Percentiles rank a stretch among this genome's conserved stretches.
These are phyloP conservation scores for Coniferiporia weirii DNA, from an alignment of 1,284 basidiomycete genomes.

Conservation along the genomic window DNA sequence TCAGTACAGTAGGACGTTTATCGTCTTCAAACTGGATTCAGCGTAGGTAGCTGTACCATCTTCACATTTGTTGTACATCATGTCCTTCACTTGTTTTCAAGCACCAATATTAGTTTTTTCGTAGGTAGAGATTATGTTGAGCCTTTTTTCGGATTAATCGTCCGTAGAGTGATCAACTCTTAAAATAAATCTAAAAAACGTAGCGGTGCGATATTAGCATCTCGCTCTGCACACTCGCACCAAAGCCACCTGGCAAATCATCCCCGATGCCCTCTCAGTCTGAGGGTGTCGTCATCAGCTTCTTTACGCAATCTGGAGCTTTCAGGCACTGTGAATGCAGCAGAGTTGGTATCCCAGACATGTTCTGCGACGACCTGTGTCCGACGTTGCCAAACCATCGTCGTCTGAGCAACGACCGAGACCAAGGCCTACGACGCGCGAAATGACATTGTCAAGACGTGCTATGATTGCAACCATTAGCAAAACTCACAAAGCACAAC, in stretches of 20 bases:
- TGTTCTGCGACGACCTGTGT: neutral
- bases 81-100: too few species aligned
- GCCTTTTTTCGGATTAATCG: too few species aligned
- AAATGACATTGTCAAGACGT: neutral
- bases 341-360: neutral
- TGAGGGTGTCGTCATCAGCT: neutral
- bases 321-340: neutral
- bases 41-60: too few species aligned
- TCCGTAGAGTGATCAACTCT: too few species aligned
- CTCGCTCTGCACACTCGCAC: neutral
- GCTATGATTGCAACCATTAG: neutral
- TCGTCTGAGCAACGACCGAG: neutral
- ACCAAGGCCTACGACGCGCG: slow-evolving; percentile 5
- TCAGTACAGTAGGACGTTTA: neutral
- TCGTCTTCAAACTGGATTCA: neutral
- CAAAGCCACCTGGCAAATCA: neutral
- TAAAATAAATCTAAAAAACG: neutral
- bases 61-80: too few species aligned
- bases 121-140: too few species aligned
- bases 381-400: neutral
- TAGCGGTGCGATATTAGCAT: neutral
- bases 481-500: slow-evolving; percentile 10
- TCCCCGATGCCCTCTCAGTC: neutral
- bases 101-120: too few species aligned
- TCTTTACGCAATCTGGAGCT: neutral